Evolutionary conservation across 495 filamentous ascomycete species (phyloP).

Genomic region (Podospora pseudoanserina): DNA sequence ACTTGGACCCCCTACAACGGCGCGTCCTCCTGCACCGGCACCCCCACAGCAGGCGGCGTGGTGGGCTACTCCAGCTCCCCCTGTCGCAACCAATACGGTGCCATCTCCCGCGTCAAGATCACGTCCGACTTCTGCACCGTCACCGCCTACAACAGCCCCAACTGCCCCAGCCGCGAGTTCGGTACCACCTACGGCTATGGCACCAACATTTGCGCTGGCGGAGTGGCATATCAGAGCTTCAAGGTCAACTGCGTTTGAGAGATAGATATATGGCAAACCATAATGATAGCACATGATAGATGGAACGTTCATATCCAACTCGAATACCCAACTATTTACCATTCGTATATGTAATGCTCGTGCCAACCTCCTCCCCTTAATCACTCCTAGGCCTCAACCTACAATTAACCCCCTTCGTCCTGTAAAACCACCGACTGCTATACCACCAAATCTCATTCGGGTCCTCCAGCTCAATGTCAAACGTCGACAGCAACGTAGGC

Average conservation of each 20-base stretch:
- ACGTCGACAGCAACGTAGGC: slow-evolving; percentile 54
- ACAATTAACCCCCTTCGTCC: slow-evolving; percentile 19
- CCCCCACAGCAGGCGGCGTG: not conserved
- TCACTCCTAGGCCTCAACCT: slow-evolving; percentile 14
- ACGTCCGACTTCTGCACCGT: not conserved
- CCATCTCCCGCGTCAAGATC: slow-evolving; percentile 3
- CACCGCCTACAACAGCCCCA: not conserved
- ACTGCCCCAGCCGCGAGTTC: slow-evolving; percentile 3
- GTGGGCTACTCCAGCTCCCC: not conserved
- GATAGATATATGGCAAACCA: not conserved
- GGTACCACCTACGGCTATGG: not conserved
- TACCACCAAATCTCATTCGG: slow-evolving; percentile 24
- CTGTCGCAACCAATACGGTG: not conserved
- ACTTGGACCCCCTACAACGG: not conserved
- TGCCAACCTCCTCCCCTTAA: not conserved
- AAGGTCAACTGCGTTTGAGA: not conserved
- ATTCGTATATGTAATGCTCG: not conserved
- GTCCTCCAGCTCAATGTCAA: slow-evolving; percentile 39
- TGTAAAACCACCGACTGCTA: slow-evolving; percentile 24
- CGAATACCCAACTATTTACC: not conserved
- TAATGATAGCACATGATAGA: not conserved
- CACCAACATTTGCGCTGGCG: not conserved
- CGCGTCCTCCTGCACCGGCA: not conserved
- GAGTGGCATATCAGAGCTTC: slow-evolving; percentile 1
- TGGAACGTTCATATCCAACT: not conserved